These are phyloP conservation scores for Heterobasidion irregulare DNA, from an alignment of 1,284 basidiomycete genomes.

Conservation along the genomic window DNA sequence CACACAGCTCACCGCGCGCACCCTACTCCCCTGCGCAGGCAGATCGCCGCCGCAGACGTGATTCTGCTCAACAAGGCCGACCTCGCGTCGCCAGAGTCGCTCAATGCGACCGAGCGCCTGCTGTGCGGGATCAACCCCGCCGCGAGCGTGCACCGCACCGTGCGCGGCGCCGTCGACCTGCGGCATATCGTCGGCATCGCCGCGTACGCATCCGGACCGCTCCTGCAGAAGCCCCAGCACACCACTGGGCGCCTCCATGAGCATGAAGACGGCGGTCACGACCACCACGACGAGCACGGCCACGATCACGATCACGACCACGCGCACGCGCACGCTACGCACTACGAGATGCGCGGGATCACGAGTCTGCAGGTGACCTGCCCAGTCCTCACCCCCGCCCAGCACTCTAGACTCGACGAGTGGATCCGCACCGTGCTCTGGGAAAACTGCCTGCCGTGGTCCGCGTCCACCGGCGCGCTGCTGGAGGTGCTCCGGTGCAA, in stretches of 20 bases:
- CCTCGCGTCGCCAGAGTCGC: slow-evolving; percentile 40
- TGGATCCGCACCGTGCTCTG: slow-evolving; percentile 79
- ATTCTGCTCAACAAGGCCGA: slow-evolving; percentile 86
- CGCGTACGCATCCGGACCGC: slow-evolving; percentile 50
- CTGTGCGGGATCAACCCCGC: slow-evolving; percentile 75
- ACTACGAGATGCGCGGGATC: slow-evolving; percentile 65
- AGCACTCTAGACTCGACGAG: slow-evolving; percentile 50
- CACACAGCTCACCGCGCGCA: no score
- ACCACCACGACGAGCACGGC: slow-evolving; percentile 23
- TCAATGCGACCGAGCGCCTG: slow-evolving; percentile 41
- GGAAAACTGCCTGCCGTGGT: slow-evolving; percentile 41
- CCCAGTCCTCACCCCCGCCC: slow-evolving; percentile 41
- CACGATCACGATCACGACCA: slow-evolving; percentile 20
- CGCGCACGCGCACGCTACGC: slow-evolving; percentile 23
- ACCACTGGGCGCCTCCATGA: slow-evolving; percentile 8
- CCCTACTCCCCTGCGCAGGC: slow-evolving; percentile 36
- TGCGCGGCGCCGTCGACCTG: slow-evolving; percentile 64
- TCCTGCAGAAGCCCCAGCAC: slow-evolving; percentile 17
- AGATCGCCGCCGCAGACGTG: slow-evolving; percentile 88
- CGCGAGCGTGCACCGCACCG: slow-evolving; percentile 64
- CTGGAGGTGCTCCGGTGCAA: slow-evolving; percentile 78
- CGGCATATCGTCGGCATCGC: slow-evolving; percentile 69
- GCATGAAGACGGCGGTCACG: slow-evolving; percentile 22
- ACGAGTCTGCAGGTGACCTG: slow-evolving; percentile 65
- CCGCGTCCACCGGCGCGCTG: slow-evolving; percentile 12